Percentiles rank a stretch among this genome's conserved stretches.
These are phyloP conservation scores for Coniochaeta prunicola DNA, from an alignment of 2,329 filamentous ascomycete species.

Conservation along the genomic window DNA sequence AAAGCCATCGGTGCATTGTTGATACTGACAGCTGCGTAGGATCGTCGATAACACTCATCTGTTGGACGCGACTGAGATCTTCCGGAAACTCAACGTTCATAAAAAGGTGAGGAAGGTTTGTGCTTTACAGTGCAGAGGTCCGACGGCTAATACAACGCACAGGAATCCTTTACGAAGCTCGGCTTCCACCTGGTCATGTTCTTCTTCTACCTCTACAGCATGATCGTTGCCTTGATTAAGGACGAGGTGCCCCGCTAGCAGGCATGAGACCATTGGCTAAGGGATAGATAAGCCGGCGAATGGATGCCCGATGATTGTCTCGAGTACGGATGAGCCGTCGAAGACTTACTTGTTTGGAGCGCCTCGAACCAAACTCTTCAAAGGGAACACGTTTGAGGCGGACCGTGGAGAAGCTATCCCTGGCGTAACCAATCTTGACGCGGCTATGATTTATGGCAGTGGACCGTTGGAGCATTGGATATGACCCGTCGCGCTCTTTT, in stretches of 20 bases:
- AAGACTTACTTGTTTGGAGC: background rate
- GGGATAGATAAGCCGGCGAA: background rate
- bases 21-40: slow-evolving; percentile 41
- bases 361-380: background rate
- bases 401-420: background rate
- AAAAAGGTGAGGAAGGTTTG: slow-evolving; percentile 65
- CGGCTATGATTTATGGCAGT: background rate
- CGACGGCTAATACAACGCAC: slow-evolving; percentile 8
- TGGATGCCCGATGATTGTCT: background rate
- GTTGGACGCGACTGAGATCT: slow-evolving; percentile 96
- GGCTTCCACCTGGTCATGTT: slow-evolving; percentile 99
- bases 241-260: slow-evolving; percentile 57
- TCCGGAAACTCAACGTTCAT: slow-evolving; percentile 97
- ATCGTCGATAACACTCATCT: slow-evolving; percentile 97
- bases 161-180: slow-evolving; percentile 99
- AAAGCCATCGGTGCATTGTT: slow-evolving; percentile 87
- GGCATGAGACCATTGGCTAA: background rate
- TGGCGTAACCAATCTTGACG: background rate
- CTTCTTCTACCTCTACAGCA: slow-evolving; percentile 99
- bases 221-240: slow-evolving; percentile 93
- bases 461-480: background rate
- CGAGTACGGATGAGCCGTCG: background rate
- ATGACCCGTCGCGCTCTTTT: background rate
- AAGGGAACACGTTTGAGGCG: background rate
- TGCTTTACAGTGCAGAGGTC: background rate